Conservation (phyloP, 164 flowering plant genomes). For the Piper longum region DNA sequence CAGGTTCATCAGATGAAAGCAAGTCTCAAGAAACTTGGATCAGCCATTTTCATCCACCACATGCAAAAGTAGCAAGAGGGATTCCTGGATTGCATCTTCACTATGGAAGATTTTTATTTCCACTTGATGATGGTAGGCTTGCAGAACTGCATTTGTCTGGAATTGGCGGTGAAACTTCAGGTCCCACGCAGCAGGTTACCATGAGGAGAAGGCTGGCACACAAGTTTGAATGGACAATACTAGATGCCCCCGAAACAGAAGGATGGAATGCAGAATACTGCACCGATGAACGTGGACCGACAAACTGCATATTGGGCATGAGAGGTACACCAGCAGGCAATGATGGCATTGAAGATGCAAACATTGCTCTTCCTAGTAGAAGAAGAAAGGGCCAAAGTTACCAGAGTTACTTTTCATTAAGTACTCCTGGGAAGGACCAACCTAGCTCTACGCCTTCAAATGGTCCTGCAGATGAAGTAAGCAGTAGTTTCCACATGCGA, state of each 20-base stretch:
- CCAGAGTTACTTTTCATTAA: constrained; percentile 33
- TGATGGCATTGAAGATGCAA: constrained; percentile 30
- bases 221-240: constrained; percentile 55
- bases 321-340: constrained; percentile 17
- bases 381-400: constrained; percentile 31
- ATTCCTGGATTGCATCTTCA: constrained; percentile 52
- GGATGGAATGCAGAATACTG: constrained; percentile 95
- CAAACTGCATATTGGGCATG: constrained; percentile 57
- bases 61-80: constrained; percentile 59
- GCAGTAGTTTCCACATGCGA: constrained; percentile 37
- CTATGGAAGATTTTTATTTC: constrained; percentile 46
- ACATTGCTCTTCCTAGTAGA: constrained; percentile 17
- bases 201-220: constrained; percentile 28
- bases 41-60: constrained; percentile 49
- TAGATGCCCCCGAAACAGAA: constrained; percentile 82
- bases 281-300: constrained; percentile 61
- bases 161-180: constrained; percentile 52
- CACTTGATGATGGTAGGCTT: constrained; percentile 78
- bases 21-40: constrained; percentile 39
- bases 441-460: constrained; percentile 16
- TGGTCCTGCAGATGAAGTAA: constrained; percentile 17
- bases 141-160: constrained; percentile 71
- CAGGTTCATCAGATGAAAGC: constrained; percentile 35
- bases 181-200: constrained; percentile 28
- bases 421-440: constrained; percentile 9